A percentile compares a stretch with the other conserved stretches of the same genome.
Evolutionary conservation across 306 rosid genomes (phyloP).

Genomic region (Fragaria ananassa): DNA sequence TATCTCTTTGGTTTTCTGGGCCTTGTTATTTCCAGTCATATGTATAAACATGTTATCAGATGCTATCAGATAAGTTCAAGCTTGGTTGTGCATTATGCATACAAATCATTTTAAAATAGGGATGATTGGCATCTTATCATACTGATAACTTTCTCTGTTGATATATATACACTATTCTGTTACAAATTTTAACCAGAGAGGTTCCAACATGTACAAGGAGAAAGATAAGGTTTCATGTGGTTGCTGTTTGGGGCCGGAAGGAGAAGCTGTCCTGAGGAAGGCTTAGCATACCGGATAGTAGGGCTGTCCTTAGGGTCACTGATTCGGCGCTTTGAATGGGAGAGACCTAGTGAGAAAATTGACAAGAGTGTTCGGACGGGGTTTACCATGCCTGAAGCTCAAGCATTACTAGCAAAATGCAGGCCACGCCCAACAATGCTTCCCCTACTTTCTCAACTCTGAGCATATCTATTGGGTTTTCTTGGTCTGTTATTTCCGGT

Average conservation of each 20-base stretch:
- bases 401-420: slow-evolving; percentile 8
- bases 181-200: slow-evolving; percentile 31
- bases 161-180: too few species aligned
- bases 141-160: background rate
- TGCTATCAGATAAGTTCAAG: slow-evolving; percentile 10
- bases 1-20: background rate
- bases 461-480: too few species aligned
- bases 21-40: background rate
- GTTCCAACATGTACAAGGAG: background rate
- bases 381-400: slow-evolving; percentile 17
- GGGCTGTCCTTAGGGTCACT: slow-evolving; percentile 23
- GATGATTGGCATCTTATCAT: background rate
- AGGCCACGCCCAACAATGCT: slow-evolving; percentile 35
- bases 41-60: too few species aligned
- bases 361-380: slow-evolving; percentile 30
- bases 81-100: slow-evolving; percentile 26
- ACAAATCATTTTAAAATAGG: background rate
- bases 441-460: background rate
- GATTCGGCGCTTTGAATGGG: slow-evolving; percentile 35
- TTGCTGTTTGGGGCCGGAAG: slow-evolving; percentile 38
- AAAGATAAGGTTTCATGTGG: slow-evolving; percentile 15
- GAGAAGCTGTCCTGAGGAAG: slow-evolving; percentile 40
- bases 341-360: slow-evolving; percentile 15
- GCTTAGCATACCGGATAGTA: slow-evolving; percentile 17
- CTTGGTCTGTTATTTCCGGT: too few species aligned